These are phyloP conservation scores for Vigna hirtella DNA, from an alignment of 306 rosid species.

Conservation along the genomic window DNA sequence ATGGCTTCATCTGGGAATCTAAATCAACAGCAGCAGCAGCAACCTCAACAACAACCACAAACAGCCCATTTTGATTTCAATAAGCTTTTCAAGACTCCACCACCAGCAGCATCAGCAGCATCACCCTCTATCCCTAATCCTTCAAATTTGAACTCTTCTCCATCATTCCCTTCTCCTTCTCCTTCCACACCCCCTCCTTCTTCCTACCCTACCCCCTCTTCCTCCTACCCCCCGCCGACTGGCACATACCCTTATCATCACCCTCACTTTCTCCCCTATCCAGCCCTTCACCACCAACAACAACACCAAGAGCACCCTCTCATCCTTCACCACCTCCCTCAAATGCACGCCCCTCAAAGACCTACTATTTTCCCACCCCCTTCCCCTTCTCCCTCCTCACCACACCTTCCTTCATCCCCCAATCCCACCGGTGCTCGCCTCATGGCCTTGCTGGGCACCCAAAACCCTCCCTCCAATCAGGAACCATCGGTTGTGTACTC, in stretches of 20 bases:
- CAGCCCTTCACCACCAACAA: conserved; percentile 37
- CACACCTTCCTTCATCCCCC: conserved; percentile 50
- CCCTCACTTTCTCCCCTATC: conserved; percentile 59
- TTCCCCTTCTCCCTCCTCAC: conserved; percentile 48
- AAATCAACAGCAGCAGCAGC: conserved; percentile 47
- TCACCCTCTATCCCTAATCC: conserved; percentile 30
- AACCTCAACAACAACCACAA: conserved; percentile 45
- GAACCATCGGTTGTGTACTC: conserved; percentile 38
- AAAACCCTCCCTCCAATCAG: conserved; percentile 52
- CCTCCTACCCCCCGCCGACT: conserved; percentile 78
- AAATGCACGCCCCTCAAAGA: conserved; percentile 54
- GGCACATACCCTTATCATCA: conserved; percentile 58
- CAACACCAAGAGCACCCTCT: conserved; percentile 47
- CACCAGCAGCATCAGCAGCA: neutral
- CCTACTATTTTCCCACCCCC: conserved; percentile 48
- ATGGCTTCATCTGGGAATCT: conserved; percentile 67
- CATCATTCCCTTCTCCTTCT: conserved; percentile 55
- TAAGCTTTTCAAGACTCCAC: conserved; percentile 60
- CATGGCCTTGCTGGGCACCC: conserved; percentile 60
- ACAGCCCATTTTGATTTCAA: conserved; percentile 55
- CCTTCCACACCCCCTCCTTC: conserved; percentile 56
- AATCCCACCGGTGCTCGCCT: conserved; percentile 61
- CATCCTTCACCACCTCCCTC: conserved; percentile 49
- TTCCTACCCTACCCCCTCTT: conserved; percentile 58
- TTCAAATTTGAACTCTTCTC: conserved; percentile 57